Evolutionary conservation across 2,329 filamentous ascomycete species (phyloP), one percentile per base, ranked within the genome.

Genomic region (Penicillium sp.): DNA sequence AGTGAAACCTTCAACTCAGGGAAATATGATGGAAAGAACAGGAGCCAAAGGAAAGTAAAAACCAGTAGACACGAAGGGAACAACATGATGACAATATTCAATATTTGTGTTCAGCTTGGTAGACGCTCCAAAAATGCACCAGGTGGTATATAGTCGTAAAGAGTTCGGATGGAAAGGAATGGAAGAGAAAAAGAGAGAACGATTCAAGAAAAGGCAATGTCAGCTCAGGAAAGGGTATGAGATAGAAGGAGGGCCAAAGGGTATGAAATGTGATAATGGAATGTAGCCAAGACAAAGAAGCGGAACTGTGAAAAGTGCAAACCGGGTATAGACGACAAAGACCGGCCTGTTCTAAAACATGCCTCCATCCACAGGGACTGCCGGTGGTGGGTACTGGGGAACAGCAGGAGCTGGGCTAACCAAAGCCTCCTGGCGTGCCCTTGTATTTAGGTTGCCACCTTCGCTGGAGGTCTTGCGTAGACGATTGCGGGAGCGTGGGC

Each of bases 401-500:
- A 76, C 59, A 14, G 73, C 70, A 2, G 75, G 73, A 3, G 69
- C 63, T 51, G 66, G 67, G 5, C 67, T 67, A 52, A 70, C 64
- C 62, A 77, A 70, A 16, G 73, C 69, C 56, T 79, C 78, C 58
- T 80, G 77, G 30, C 79, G 72, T n/a, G 80, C 78, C 51, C 75
- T 76, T 6, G 74, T 75, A 55, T 81, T 78, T 59, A 85, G 70
- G 55, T 78, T 81, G 22, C 78, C 81, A 26, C 70, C 71, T 35
- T 79, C 78, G 40, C 82, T 81, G 1, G 79, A 79, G 5, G 60
- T 63, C 45, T 70, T 69, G 60, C 64, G 65, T 10, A 70, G 62
- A 58, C 67, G 68, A 43, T 60, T 68, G 14, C 68, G 67, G 5
- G 68, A 70, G 25, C 53, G 60, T 78, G 82, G 51, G 70, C 78